Evolutionary conservation across 2,329 filamentous ascomycete species (phyloP), one percentile per base, ranked within the genome.

Genomic region (Curvularia eragrostidis): DNA sequence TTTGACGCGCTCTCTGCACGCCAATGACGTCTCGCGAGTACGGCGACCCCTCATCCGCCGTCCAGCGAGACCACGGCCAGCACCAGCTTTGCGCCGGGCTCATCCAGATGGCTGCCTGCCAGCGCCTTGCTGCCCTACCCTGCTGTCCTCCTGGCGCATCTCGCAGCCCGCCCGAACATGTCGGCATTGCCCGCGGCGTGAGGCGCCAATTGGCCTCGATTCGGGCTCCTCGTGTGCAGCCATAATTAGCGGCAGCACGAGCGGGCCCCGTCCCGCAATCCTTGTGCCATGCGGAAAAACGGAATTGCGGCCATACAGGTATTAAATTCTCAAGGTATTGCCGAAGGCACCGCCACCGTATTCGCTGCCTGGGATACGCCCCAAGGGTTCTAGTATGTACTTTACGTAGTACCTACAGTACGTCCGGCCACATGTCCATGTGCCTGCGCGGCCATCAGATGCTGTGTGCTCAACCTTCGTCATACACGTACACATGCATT

Each of bases 231-330:
- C 55, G 51, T 39, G 59, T 51, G 60, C 52, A 54, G 49, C 55
- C 54, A 51, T 56, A 58, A 48, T 30, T 59, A 61, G 44, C 62
- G 54, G 57, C 28, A 53, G 46, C 57, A 47, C 59, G 63, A 61
- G 56, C 54, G 59, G 56, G 57, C 58, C 55, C 56, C 57, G 52
- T 56, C 41, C 44, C 49, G 39, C 38, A 24, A 58, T 62, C 62
- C 62, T 54, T 53, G 61, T 60, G 52, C 59, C 52, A 28, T 38
- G 55, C 64, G 66, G 67, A 56, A 68, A 56, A 64, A 61, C 64
- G 67, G 67, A 44, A 63, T 47, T 28, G 50, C 61, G 60, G 56
- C 57, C 58, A 61, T 57, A 61, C n/a, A 5, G 9, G 39, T n/a
- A 42, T 6, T 32, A 19, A 56, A 51, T 55, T 55, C 63, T 57